Conservation (phyloP, 768 basidiomycete species). For the Hemileccinum impolitum region DNA sequence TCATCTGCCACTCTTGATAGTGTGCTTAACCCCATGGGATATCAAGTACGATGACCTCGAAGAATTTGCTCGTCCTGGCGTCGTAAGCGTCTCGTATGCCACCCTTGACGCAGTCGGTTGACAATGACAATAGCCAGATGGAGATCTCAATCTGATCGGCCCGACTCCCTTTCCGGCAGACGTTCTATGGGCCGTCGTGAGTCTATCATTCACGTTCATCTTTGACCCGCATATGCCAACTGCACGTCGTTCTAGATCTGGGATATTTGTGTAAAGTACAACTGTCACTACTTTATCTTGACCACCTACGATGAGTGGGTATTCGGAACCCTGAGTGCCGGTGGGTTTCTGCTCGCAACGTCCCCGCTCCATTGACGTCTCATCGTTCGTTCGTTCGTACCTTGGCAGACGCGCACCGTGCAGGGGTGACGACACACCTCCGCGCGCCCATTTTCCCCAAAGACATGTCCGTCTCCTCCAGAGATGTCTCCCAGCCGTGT, state of each 20-base stretch:
- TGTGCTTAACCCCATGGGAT: slow-evolving; percentile 1
- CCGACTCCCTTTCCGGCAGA: background rate
- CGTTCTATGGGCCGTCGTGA: slow-evolving; percentile 15
- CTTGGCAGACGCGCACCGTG: slow-evolving; percentile 7
- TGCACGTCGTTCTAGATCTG: slow-evolving; percentile 17
- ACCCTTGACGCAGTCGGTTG: background rate
- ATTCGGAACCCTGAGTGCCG: slow-evolving; percentile 10
- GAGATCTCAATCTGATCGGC: slow-evolving; percentile 3
- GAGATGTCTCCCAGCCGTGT: too few relatives aligned
- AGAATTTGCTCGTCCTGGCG: background rate
- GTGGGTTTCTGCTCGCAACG: background rate
- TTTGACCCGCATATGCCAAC: background rate
- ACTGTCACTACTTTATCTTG: slow-evolving; percentile 14
- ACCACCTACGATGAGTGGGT: slow-evolving; percentile 18
- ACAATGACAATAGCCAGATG: too few relatives aligned
- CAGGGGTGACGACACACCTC: slow-evolving; percentile 7
- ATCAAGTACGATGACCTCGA: too few relatives aligned
- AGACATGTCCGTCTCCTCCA: too few relatives aligned
- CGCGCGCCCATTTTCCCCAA: slow-evolving; percentile 10
- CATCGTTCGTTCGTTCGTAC: background rate
- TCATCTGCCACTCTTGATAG: slow-evolving; percentile 1
- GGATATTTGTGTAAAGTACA: slow-evolving; percentile 9
- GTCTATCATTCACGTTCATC: background rate
- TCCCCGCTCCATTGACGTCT: background rate
- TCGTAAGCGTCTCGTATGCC: background rate